Evolutionary conservation across 1,284 basidiomycete genomes (phyloP), one percentile per base, ranked within the genome.

Genomic region (Phellopilus nigrolimitatus): DNA sequence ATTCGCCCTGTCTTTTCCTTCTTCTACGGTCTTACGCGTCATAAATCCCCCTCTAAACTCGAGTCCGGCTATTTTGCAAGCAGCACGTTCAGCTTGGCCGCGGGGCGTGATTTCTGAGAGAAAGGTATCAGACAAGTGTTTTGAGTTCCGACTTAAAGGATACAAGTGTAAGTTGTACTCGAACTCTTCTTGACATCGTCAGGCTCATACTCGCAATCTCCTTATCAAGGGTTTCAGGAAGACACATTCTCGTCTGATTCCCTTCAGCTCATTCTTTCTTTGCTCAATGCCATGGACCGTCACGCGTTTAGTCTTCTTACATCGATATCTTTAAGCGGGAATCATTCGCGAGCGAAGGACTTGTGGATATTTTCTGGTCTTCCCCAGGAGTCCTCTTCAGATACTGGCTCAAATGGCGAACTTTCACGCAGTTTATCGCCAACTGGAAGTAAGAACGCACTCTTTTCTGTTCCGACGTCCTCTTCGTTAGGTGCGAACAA

Each of bases 111-210:
- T 82, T 6, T 79, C 79, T 0, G 86, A 89, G 65, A 86, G 82
- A 71, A 88, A 84, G 62, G 71, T 87, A 1, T 81, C 78, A 8
- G 79, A 84, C 28, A 76, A 76, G 48, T 78, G 78, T 13, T 89
- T 78, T 61, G 86, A 89, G 63, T 89, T 89, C 67, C 88, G 84
- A 62, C 70, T 89, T 49, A 87, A 85, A 59, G 87, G 86, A 13
- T 89, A 88, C 63, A 81, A 76, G 70, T 87, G 86, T 88, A 61
- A 53, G 79, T 70, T 44, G 40, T 30, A 24, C 33, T 27, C 13
- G 27, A 13, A 27, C 24, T 49, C 28, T 54, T 45, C 17, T 4
- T 47, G 38, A 47, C 40, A 21, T 37, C 47, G 9, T 15, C 28
- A 28, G 27, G 51, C 19, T 60, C 56, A 43, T 37, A 49, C 59